Conservation (phyloP, 2,329 filamentous ascomycete genomes). For the Phialemonium atrogriseum region DNA sequence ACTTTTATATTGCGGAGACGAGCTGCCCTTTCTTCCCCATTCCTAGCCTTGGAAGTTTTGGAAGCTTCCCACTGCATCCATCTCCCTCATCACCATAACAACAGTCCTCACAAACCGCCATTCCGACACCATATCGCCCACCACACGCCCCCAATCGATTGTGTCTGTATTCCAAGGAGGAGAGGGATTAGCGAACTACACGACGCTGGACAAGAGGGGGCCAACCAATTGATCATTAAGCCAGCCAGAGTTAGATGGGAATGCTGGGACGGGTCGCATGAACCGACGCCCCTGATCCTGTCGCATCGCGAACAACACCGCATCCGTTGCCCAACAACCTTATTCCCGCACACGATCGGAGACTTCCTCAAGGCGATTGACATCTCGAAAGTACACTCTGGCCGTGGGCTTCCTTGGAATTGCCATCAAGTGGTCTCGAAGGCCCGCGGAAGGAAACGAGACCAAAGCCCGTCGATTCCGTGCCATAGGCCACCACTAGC, state of each 20-base stretch:
- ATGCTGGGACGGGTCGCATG: slow-evolving; percentile 1
- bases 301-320: slow-evolving; percentile 3
- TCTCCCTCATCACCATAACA: slow-evolving; percentile 2
- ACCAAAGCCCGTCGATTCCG: slow-evolving; percentile 3
- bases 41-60: slow-evolving; percentile 2
- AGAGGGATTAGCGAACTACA: background rate
- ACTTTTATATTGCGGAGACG: slow-evolving; percentile 19
- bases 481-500: slow-evolving; percentile 6
- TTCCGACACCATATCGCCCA: background rate
- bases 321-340: slow-evolving; percentile 1
- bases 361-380: background rate
- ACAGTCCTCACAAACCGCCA: background rate
- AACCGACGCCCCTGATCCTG: slow-evolving; percentile 3
- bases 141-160: background rate
- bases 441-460: no score
- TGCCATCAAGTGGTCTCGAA: no score
- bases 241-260: background rate
- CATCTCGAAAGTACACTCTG: background rate
- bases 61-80: no score
- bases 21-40: slow-evolving; percentile 6
- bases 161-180: background rate
- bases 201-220: slow-evolving; percentile 2
- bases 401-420: no score
- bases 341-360: background rate
- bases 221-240: no score